Base-by-base conservation (phyloP, 2,329 filamentous ascomycete species). In the Phaeosphaeria sp. region DNA sequence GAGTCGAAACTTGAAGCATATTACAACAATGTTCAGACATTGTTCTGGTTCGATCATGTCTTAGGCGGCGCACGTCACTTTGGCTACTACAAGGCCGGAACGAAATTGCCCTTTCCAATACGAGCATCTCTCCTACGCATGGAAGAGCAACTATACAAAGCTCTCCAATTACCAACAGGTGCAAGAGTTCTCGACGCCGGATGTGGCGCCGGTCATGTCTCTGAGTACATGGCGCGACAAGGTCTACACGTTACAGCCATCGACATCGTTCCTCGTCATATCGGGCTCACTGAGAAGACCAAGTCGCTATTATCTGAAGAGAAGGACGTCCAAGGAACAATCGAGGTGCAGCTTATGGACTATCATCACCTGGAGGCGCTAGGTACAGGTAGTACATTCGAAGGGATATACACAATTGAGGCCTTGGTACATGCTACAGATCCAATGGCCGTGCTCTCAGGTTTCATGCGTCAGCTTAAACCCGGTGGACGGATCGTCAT, bases 361-460 rank as follows among this genome's bases (percentile, higher is more conserved):
- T 86, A 85, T 62, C 83, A 86, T 60, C 72, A 84, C 58, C 75
- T 86, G 0, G 77, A 81, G 1, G 58, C 61, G 5, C 71, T 85
- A 21, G 25, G 25, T 5, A 53, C 62, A 0, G 62, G 72, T 23
- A 69, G 63, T 3, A 80, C 75, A 0, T 78, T 83, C 43, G 83
- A 86, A 53, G 84, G 83, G 3, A 72, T 82, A 25, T 86, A 85
- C 66, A 85, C 83, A 0, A 83, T 85, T 80, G 83, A 86, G 68
- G 84, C 83, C 0, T 79, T 86, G 47, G 83, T 85, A 0, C 83
- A 86, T 63, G 82, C 83, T 1, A 82, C 79, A 1, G 78, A 85
- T 41, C 79, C 81, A 0, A 61, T 76, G 42, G 69, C 67, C 6
- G 83, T 80, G 1, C 71, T 84, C 1, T 62, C 59, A 6, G 80